A percentile compares a stretch with the other conserved stretches of the same genome.
These are phyloP conservation scores for Citrullus colocynthis DNA, from an alignment of 306 rosid species.

Conservation along the genomic window DNA sequence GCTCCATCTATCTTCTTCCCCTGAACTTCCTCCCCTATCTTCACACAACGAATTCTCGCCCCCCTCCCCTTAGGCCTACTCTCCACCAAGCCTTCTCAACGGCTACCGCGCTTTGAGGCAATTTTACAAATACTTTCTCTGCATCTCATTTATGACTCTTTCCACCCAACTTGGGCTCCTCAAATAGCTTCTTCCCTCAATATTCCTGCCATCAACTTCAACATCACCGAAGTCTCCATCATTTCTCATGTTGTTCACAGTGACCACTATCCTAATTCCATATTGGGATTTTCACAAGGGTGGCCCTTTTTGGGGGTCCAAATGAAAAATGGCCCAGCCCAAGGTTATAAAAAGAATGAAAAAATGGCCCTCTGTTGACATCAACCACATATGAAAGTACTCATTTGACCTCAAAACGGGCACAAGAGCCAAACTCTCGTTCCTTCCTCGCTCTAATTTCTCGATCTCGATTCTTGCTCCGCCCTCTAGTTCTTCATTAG, in stretches of 20 bases:
- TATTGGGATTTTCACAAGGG: too few species aligned
- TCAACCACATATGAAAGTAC: too few species aligned
- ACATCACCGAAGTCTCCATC: conserved; percentile 7
- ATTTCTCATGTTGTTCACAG: not conserved
- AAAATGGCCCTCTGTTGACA: too few species aligned
- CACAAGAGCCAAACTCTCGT: too few species aligned
- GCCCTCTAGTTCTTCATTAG: too few species aligned
- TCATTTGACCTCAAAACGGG: too few species aligned
- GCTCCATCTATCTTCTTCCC: not conserved
- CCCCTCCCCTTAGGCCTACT: conserved; percentile 17
- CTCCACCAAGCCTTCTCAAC: conserved; percentile 16
- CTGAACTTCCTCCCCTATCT: not conserved
- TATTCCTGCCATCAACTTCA: not conserved
- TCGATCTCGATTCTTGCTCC: too few species aligned
- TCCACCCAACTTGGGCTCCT: conserved; percentile 22
- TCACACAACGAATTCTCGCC: conserved; percentile 19
- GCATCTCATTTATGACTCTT: conserved; percentile 17
- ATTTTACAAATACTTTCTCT: conserved; percentile 7
- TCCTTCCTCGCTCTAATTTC: too few species aligned
- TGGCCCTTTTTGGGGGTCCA: too few species aligned
- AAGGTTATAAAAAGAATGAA: too few species aligned
- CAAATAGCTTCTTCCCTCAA: not conserved
- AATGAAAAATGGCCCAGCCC: too few species aligned
- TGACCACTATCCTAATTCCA: not conserved
- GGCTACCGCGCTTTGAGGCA: conserved; percentile 7